Evolutionary conservation across 2,329 filamentous ascomycete genomes (phyloP).

Genomic region (Colletotrichum sp.): DNA sequence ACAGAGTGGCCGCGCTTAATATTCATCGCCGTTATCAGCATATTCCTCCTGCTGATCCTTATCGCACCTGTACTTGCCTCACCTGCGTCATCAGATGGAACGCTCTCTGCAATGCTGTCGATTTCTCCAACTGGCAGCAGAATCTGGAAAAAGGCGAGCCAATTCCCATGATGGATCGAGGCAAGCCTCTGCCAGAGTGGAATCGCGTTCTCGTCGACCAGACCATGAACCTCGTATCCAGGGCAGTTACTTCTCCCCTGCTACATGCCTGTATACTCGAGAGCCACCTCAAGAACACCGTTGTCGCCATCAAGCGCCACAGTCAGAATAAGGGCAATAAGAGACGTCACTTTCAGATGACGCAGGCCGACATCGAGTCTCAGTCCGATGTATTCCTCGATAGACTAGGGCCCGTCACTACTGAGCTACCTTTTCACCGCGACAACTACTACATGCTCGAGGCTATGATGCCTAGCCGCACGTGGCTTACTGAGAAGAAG

Average conservation of each 20-base stretch:
- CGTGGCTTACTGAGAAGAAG: slow-evolving; percentile 50
- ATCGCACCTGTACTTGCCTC: slow-evolving; percentile 60
- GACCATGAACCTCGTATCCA: slow-evolving; percentile 49
- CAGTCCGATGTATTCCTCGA: slow-evolving; percentile 57
- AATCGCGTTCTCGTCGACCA: slow-evolving; percentile 48
- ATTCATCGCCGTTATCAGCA: slow-evolving; percentile 60
- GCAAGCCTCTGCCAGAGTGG: slow-evolving; percentile 49
- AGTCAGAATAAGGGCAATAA: slow-evolving; percentile 53
- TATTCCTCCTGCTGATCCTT: slow-evolving; percentile 49
- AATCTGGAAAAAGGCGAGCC: slow-evolving; percentile 56
- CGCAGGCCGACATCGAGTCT: slow-evolving; percentile 42
- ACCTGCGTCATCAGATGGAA: slow-evolving; percentile 64
- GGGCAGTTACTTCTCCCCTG: slow-evolving; percentile 51
- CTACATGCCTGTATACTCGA: slow-evolving; percentile 50
- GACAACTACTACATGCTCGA: slow-evolving; percentile 66
- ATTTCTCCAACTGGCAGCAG: slow-evolving; percentile 62
- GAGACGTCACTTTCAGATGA: slow-evolving; percentile 38
- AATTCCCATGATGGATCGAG: slow-evolving; percentile 56
- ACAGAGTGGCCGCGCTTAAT: slow-evolving; percentile 45
- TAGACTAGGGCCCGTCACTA: slow-evolving; percentile 52
- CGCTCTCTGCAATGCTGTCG: slow-evolving; percentile 56
- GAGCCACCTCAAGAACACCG: slow-evolving; percentile 32
- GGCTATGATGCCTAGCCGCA: slow-evolving; percentile 61
- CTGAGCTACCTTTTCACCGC: slow-evolving; percentile 59
- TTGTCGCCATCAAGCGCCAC: slow-evolving; percentile 39